Evolutionary conservation across 169 alveolate genomes (phyloP).

Genomic region (Plasmodium berghei): DNA sequence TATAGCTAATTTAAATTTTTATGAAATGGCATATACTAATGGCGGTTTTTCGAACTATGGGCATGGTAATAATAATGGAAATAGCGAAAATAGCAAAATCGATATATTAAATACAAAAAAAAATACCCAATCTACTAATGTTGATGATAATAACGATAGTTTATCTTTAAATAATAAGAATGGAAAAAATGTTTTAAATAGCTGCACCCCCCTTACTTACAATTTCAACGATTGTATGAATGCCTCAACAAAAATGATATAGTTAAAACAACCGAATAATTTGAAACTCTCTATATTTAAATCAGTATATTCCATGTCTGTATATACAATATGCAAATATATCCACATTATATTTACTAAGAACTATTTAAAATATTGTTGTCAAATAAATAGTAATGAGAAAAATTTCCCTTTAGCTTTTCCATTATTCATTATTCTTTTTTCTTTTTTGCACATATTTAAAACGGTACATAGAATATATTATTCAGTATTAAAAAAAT

Average conservation of each 20-base stretch:
- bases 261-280: background rate
- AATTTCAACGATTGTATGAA: constrained; percentile 26
- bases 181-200: constrained; percentile 11
- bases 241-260: constrained; percentile 11
- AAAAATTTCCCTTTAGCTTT: too few relatives aligned
- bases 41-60: constrained; percentile 18
- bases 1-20: constrained; percentile 5
- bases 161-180: constrained; percentile 1
- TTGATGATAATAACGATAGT: background rate
- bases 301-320: too few relatives aligned
- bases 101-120: background rate
- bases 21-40: constrained; percentile 34
- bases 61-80: background rate
- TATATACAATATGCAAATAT: too few relatives aligned
- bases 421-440: too few relatives aligned
- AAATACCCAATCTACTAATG: background rate
- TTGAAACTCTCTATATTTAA: too few relatives aligned
- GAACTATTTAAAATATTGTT: too few relatives aligned
- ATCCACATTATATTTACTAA: too few relatives aligned
- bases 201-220: constrained; percentile 25
- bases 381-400: too few relatives aligned
- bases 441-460: too few relatives aligned
- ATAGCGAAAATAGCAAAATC: background rate
- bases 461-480: too few relatives aligned
- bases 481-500: too few relatives aligned